Evolutionary conservation across 345 rosid species (phyloP), one percentile per base, ranked within the genome.

Genomic region (Firmiana major): DNA sequence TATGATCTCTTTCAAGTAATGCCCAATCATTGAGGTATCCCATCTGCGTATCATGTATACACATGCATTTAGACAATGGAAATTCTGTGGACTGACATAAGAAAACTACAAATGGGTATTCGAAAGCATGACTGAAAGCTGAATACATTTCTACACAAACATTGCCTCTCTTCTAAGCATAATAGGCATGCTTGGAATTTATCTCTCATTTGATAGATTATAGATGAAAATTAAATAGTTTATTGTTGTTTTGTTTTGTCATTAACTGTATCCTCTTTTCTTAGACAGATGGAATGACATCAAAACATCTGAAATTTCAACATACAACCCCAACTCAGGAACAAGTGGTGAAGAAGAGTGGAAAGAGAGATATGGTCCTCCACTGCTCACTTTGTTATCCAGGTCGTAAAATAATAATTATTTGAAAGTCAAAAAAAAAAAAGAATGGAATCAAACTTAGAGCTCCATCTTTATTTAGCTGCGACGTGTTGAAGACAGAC

Each of bases 11-110:
- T 87, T 94, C 97, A 78, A 92, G 88, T 74, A 81, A 83, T 59
- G 90, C 93, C 99, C 99, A 97, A 71, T 91, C 90, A 65, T 92
- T 91, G 53, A 97, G 95, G 86, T 80, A 74, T 58, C 74, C 84
- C 88, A 97, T 89, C 99, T 97, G 85, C 81, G 74, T 62, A 75
- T 81, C 63, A 69, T 38, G 34, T 12, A 71, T 63, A 76, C n/a
- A 75, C 64, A 74, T 83, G 75, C 51, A 79, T 31, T 82, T 79
- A 83, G 79, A 81, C 38, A 21, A 58, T n/a, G 53, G 65, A 79
- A 78, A 49, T 45, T 74, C 49, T 36, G 6, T 24, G 46, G 77
- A 63, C 21, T 17, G 71, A 48, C 11, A 24, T 60, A n/a, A 38
- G 71, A 40, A 51, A 75, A 12, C 36, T 21, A 22, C 10, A 72